Conservation (phyloP, 306 rosid genomes). For the Boehmeria nivea region DNA sequence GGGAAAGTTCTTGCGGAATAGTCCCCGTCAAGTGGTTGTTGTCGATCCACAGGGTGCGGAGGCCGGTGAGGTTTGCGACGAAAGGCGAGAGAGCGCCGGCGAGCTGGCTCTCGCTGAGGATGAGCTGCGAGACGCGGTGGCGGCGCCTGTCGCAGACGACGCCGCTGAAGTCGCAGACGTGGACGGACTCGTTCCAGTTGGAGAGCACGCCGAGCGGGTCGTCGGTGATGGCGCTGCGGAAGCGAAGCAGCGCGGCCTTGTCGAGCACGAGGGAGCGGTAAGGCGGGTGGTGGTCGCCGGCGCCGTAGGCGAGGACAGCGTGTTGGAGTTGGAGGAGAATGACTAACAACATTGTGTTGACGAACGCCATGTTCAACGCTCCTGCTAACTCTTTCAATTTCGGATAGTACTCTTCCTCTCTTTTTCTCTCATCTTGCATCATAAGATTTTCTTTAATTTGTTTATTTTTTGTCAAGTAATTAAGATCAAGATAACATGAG, state of each 20-base stretch:
- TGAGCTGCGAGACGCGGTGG: constrained; percentile 38
- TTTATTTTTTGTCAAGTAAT: no score
- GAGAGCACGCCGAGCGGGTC: constrained; percentile 46
- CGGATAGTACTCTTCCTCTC: constrained; percentile 2
- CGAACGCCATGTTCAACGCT: constrained; percentile 27
- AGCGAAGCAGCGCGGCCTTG: constrained; percentile 46
- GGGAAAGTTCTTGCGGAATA: constrained; percentile 43
- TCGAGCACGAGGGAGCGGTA: constrained; percentile 39
- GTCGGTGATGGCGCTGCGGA: constrained; percentile 32
- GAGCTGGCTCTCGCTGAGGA: constrained; percentile 24
- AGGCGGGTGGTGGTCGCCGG: constrained; percentile 26
- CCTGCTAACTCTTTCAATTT: neutral
- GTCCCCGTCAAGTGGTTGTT: constrained; percentile 37
- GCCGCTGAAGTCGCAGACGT: constrained; percentile 53
- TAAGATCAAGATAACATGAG: neutral
- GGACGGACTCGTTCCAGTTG: constrained; percentile 47
- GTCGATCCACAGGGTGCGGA: constrained; percentile 30
- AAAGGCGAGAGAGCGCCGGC: constrained; percentile 49
- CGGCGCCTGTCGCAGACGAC: constrained; percentile 34
- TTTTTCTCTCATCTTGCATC: constrained; percentile 20
- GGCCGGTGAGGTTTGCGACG: constrained; percentile 66
- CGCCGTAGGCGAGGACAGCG: constrained; percentile 21
- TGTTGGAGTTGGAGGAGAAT: constrained; percentile 34
- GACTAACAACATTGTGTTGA: constrained; percentile 32
- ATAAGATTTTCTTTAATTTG: no score